phyloP scores from a whole-genome alignment of 2,329 filamentous ascomycete species.

The Epichloe uncinata region DNA sequence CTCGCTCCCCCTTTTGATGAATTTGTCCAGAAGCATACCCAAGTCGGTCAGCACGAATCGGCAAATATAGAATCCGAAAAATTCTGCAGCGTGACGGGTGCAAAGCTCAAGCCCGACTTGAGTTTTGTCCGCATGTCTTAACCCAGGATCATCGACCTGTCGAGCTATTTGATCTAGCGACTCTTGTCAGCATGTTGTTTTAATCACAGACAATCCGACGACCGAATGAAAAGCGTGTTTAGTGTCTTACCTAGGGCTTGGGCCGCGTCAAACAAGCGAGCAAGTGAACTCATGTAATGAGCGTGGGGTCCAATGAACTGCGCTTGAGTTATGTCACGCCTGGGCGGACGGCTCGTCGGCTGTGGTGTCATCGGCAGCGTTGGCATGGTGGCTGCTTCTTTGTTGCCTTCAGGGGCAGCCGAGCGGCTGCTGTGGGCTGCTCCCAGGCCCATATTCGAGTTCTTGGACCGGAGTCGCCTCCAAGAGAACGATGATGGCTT shows the following conservation, averaged over 20 bases:
- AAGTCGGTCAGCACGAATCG: constrained; percentile 87
- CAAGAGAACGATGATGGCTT: constrained; percentile 66
- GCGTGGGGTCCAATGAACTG: constrained; percentile 74
- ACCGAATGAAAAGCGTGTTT: too few relatives aligned
- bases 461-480: constrained; percentile 83
- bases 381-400: constrained; percentile 41
- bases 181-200: not conserved
- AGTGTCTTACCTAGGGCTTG: constrained; percentile 64
- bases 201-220: not conserved
- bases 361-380: constrained; percentile 65
- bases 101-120: constrained; percentile 92
- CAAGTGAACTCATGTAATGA: constrained; percentile 82
- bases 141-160: constrained; percentile 87
- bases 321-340: constrained; percentile 54
- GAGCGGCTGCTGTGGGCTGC: constrained; percentile 29
- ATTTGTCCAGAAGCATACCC: constrained; percentile 80
- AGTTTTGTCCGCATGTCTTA: constrained; percentile 83
- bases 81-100: constrained; percentile 86
- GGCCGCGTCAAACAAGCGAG: constrained; percentile 81
- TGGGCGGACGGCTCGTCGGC: constrained; percentile 53
- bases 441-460: constrained; percentile 52
- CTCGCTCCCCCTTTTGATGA: constrained; percentile 90
- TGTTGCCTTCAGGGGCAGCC: constrained; percentile 12
- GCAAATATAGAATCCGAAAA: constrained; percentile 94
- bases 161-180: constrained; percentile 77